Evolutionary conservation across 116 monocot species (phyloP).

Genomic region (Thalassia testudinum): DNA sequence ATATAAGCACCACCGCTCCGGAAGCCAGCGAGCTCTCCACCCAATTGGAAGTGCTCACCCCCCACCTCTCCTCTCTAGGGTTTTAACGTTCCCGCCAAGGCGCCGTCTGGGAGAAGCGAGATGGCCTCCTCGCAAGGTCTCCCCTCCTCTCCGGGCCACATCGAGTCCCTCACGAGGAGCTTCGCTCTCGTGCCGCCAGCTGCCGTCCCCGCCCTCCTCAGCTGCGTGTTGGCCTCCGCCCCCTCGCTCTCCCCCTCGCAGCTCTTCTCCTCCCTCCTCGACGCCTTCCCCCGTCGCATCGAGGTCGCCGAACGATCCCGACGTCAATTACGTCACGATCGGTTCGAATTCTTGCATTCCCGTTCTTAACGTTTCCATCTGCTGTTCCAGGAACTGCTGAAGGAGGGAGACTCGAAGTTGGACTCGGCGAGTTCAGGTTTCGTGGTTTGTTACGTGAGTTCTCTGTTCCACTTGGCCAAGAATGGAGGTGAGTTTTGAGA

Average conservation of each 20-base stretch:
- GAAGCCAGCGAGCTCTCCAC: no score
- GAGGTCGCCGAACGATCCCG: no score
- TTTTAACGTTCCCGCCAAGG: no score
- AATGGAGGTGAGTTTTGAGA: conserved; percentile 18
- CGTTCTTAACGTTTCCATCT: not conserved
- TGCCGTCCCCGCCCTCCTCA: conserved; percentile 60
- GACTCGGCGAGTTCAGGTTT: conserved; percentile 12
- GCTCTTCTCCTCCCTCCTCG: conserved; percentile 52
- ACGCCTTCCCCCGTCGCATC: conserved; percentile 15
- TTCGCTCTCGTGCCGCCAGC: conserved; percentile 38
- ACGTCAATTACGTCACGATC: no score
- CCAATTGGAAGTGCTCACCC: no score
- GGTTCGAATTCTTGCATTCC: not conserved
- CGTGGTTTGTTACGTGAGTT: conserved; percentile 20
- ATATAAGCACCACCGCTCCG: no score
- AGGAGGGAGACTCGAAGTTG: conserved; percentile 1
- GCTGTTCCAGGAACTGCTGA: conserved; percentile 2
- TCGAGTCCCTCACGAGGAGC: conserved; percentile 32
- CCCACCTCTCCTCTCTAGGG: no score
- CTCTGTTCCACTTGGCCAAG: conserved; percentile 53
- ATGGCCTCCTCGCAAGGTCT: conserved; percentile 5
- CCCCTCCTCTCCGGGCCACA: not conserved
- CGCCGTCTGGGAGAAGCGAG: no score
- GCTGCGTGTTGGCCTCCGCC: conserved; percentile 66
- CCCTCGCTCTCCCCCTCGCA: conserved; percentile 16